Conservation (phyloP, 495 filamentous ascomycete genomes). For the Podospora comata region DNA sequence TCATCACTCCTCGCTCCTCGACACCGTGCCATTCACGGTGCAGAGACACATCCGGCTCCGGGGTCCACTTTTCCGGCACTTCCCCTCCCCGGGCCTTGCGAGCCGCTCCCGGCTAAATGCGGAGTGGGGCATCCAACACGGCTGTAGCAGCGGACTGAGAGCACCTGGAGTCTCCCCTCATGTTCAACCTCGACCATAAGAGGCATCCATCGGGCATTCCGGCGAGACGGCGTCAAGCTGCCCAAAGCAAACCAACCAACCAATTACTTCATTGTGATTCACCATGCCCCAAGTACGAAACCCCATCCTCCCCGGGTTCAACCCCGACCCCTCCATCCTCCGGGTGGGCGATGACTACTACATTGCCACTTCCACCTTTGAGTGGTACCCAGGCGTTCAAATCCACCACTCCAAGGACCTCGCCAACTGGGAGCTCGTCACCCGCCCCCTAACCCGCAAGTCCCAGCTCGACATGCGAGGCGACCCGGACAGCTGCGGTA, state of each 20-base stretch:
- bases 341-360: conserved; percentile 58
- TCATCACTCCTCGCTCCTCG: no score
- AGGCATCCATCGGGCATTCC: conserved; percentile 4
- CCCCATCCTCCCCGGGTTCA: conserved; percentile 62
- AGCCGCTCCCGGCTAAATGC: conserved; percentile 29
- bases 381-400: conserved; percentile 59
- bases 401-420: conserved; percentile 58
- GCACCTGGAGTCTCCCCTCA: neutral
- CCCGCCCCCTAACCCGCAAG: conserved; percentile 56
- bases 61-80: neutral
- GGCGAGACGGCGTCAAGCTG: neutral
- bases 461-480: conserved; percentile 61
- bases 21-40: neutral
- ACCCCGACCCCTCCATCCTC: conserved; percentile 60
- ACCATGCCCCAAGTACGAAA: conserved; percentile 50
- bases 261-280: neutral
- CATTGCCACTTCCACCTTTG: conserved; percentile 61
- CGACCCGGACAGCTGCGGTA: conserved; percentile 55
- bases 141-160: neutral
- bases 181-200: neutral
- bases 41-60: neutral
- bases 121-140: conserved; percentile 21
- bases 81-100: neutral
- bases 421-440: conserved; percentile 57
- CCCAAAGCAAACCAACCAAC: neutral